Base-by-base conservation (phyloP, 345 rosid species). In the Camelina neglecta region DNA sequence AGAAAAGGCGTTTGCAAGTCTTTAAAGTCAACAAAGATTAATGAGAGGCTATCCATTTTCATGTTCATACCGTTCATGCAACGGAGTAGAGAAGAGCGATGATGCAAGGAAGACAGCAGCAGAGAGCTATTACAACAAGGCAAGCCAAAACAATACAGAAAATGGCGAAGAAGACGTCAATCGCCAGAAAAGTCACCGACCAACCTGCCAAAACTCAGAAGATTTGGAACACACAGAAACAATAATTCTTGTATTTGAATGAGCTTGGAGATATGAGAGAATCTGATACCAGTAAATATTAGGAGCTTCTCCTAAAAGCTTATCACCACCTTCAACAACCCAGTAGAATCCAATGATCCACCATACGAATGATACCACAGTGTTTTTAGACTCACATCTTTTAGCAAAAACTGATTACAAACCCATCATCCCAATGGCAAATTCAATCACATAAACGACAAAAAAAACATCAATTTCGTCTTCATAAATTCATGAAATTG, bases 311-410 rank as follows among this genome's bases (percentile, higher is more conserved):
- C 70, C 82, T 75, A 87, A 74, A 80, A 95, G 97, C 71, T 5
- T 8, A 63, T 95, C 83, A 3, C 97, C 99, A 68, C 97, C 98
- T 69, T 92, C 80, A 67, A 90, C 89, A 38, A 94, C 92, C 96
- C 97, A 95, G 33, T 95, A 95, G 80, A 95, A 95, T 80, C 99
- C 99, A 53, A 95, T 85, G 13, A 94, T 89, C 98, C 98, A 94
- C 98, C 98, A 94, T 38, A 94, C 75, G 78, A 95, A 92, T 48
- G 97, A 95, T 47, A 81, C 88, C 89, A 90, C 84, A 38, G 97
- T 95, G 82, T 95, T 95, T 73, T 89, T 80, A 1, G 97, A 88
- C 75, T 95, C 97, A 54, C 96, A 95, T 72, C 91, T 84, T 75
- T 89, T 92, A 2, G 89, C 77, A 65, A 83, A 83, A 35, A 83